Base-by-base conservation (phyloP, 1,284 basidiomycete genomes). In the Trichosporon asahii region DNA sequence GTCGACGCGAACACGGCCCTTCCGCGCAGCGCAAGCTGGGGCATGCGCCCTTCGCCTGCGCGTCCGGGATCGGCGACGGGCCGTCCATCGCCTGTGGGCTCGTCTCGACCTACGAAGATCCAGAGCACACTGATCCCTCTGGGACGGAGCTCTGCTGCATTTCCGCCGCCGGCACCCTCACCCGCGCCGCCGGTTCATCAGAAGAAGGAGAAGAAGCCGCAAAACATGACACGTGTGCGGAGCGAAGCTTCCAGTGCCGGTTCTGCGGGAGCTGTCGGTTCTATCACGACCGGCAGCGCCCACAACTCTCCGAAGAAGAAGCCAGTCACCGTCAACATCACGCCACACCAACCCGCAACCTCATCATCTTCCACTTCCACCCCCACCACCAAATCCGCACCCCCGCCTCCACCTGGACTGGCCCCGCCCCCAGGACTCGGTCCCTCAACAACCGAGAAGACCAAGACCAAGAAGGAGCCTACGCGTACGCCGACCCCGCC, bases 1-100 rank as follows among this genome's bases (percentile, higher is more conserved):
- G 67, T 74, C 65, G 78, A 78, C 72, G 64, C 78, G 80, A 78
- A 84, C 76, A 82, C 83, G 75, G 89, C 88, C 64, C 85, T 95
- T 61, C 94, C 93, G 44, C 89, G 91, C 68, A 89, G 89, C 11
- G 92, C 94, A 12, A 90, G 91, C 29, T 96, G 93, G 93, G 94
- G 77, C 23, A 80, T 80, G 69, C 70, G 69, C 4, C 73, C 73
- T 8, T 49, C 46, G 9, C 67, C 70, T 1, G 63, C 70, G 8
- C 67, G 70, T 7, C 63, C 72, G 3, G 65, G 68, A 14, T 69
- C 72, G 8, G 64, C 70, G n/a, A 40, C 69, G 25, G 61, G 53
- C 9, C 73, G 68, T 27, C 49, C 67, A 12, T 55, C 68, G 27
- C 72, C 74, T 2, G 71, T 77, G 60, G 76, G 75, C 25, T 69